phyloP scores from a whole-genome alignment of 75 land plant species.

The Pinus albicaulis region DNA sequence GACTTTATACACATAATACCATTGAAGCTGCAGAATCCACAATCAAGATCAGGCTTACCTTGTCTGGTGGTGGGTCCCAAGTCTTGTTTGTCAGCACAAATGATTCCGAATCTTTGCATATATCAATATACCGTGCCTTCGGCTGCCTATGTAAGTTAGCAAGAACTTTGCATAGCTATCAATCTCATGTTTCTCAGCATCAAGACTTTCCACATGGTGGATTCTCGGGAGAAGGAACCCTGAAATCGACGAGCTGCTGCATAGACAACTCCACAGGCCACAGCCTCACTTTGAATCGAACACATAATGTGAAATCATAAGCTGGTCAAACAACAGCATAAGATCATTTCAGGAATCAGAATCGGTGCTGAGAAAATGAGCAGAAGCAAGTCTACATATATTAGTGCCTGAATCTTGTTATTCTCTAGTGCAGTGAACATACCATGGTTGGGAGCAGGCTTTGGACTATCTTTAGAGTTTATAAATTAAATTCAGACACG shows the following conservation, averaged over 20 bases:
- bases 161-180: slow-evolving; percentile 84
- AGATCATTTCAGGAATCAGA: too few relatives aligned
- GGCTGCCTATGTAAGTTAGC: slow-evolving; percentile 78
- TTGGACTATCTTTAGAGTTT: too few relatives aligned
- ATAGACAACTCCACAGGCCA: slow-evolving; percentile 99
- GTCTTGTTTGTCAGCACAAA: slow-evolving; percentile 57
- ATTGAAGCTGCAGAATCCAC: not conserved
- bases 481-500: too few relatives aligned
- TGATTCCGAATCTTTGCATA: slow-evolving; percentile 71
- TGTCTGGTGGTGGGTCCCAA: slow-evolving; percentile 51
- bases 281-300: slow-evolving; percentile 98
- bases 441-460: not conserved
- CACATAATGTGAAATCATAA: slow-evolving; percentile 97
- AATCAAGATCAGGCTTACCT: slow-evolving; percentile 28
- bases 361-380: not conserved
- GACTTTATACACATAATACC: not conserved
- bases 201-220: slow-evolving; percentile 96
- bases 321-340: slow-evolving; percentile 29
- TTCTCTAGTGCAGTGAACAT: not conserved
- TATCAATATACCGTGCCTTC: slow-evolving; percentile 73
- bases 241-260: slow-evolving; percentile 93
- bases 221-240: slow-evolving; percentile 81
- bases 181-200: slow-evolving; percentile 80
- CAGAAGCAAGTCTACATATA: not conserved
- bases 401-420: not conserved